Evolutionary conservation across 768 basidiomycete species (phyloP).

Genomic region (Rossbeevera mucosa): DNA sequence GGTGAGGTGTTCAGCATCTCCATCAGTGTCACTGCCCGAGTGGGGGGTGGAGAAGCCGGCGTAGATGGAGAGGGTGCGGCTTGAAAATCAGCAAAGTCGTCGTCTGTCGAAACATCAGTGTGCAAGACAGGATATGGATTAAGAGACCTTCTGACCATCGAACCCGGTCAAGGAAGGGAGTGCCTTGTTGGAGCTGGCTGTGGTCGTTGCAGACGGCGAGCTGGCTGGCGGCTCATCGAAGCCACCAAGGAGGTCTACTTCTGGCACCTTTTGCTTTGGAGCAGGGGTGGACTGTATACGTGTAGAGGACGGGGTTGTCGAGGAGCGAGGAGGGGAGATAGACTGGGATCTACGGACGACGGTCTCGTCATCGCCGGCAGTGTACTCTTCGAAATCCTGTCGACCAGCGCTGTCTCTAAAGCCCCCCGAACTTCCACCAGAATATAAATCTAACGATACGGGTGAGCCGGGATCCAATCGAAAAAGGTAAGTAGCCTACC

Average conservation of each 20-base stretch:
- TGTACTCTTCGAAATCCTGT: slow-evolving; percentile 85
- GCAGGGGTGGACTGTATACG: slow-evolving; percentile 27
- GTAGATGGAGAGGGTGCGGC: slow-evolving; percentile 51
- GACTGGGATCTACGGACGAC: slow-evolving; percentile 38
- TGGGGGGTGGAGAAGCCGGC: slow-evolving; percentile 33
- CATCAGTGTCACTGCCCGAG: slow-evolving; percentile 39
- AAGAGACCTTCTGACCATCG: slow-evolving; percentile 22
- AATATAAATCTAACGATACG: slow-evolving; percentile 32
- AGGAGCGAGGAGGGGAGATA: slow-evolving; percentile 28
- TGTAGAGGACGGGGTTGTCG: slow-evolving; percentile 39
- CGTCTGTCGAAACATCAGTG: slow-evolving; percentile 43
- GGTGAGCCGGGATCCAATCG: slow-evolving; percentile 1
- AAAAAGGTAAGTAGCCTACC: slow-evolving; percentile 29
- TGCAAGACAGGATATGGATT: not conserved
- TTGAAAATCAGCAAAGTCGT: slow-evolving; percentile 86
- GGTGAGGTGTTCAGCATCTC: slow-evolving; percentile 41
- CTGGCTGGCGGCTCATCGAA: slow-evolving; percentile 56
- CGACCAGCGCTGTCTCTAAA: slow-evolving; percentile 58
- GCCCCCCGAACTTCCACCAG: slow-evolving; percentile 44
- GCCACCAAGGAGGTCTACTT: slow-evolving; percentile 72
- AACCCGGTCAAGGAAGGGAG: slow-evolving; percentile 26
- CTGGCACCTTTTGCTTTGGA: slow-evolving; percentile 42
- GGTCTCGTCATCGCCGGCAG: slow-evolving; percentile 90
- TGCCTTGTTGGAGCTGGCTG: slow-evolving; percentile 27
- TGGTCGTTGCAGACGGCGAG: slow-evolving; percentile 12